Evolutionary conservation across 164 flowering plant species (phyloP).

Genomic region (Macadamia tetraphylla): DNA sequence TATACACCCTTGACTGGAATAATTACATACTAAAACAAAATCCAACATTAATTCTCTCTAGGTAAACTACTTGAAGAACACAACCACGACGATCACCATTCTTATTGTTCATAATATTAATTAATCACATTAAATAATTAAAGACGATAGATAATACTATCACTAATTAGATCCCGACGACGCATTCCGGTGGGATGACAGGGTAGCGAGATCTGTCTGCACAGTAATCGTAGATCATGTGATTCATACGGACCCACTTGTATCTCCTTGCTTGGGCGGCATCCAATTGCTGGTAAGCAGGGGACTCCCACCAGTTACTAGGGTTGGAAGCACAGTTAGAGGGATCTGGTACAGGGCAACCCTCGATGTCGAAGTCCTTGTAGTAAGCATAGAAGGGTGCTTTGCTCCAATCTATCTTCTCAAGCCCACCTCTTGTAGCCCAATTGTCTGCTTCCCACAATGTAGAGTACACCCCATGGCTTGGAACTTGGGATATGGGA

Average conservation of each 20-base stretch:
- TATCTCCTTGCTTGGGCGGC: constrained; percentile 31
- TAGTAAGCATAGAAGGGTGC: constrained; percentile 54
- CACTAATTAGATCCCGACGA: constrained; percentile 28
- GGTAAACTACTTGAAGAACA: too few relatives aligned
- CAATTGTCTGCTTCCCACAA: constrained; percentile 62
- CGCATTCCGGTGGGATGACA: constrained; percentile 42
- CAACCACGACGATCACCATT: too few relatives aligned
- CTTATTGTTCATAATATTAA: too few relatives aligned
- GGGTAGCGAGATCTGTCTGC: constrained; percentile 39
- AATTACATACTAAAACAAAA: too few relatives aligned
- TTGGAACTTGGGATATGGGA: constrained; percentile 42
- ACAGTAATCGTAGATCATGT: constrained; percentile 54
- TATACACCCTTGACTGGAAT: too few relatives aligned
- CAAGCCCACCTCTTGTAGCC: constrained; percentile 60
- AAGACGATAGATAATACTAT: too few relatives aligned
- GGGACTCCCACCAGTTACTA: constrained; percentile 46
- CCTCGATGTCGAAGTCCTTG: constrained; percentile 49
- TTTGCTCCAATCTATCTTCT: constrained; percentile 54
- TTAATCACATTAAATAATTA: too few relatives aligned
- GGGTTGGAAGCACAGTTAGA: constrained; percentile 36
- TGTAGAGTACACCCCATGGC: constrained; percentile 51
- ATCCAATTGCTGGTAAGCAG: constrained; percentile 24
- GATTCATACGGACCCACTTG: constrained; percentile 46
- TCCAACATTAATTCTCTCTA: too few relatives aligned
- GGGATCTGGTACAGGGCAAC: constrained; percentile 44